Evolutionary conservation across 805 yeast species (phyloP), one percentile per base, ranked within the genome.

Genomic region (Tetrapisispora fleetii): DNA sequence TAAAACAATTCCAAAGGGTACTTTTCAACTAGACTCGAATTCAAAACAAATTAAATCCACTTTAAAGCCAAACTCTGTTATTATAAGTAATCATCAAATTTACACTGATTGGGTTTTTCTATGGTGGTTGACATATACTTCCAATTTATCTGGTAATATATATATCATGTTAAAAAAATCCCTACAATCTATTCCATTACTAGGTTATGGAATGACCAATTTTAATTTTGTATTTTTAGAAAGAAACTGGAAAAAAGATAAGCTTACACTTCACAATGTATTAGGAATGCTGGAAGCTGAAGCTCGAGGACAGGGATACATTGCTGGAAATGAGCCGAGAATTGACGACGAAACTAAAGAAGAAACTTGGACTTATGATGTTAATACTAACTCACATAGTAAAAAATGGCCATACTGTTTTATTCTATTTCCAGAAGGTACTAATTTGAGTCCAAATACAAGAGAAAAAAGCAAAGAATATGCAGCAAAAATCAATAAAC

Each of bases 391-490:
- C 11, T 9, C 21, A 17, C 16, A 44, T 37, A 40, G 52, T 22
- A 36, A 49, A 8, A 51, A 60, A 7, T 75, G 79, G 78, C 82
- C 85, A 3, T 81, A 82, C 53, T 80, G 83, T 73, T 64, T 93
- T 42, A 67, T 90, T 21, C 64, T 93, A 27, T 93, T 84, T 67
- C 99, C 99, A 1, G 99, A 93, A 65, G 99, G 99, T 5, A 93
- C 99, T 0, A 93, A 88, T 50, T 68, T 85, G 48, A 81, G 93
- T 37, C 73, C 72, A 5, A 75, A 78, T 51, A 87, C 96, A 1
- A 73, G 78, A 43, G 67, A 57, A 3, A 76, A 77, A 50, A 79
- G 90, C 9, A 71, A 70, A 17, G 70, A 62, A 8, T 93, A 71
- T 65, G 83, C 88, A 19, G 66, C 63, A 6, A 77, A 80, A 53